phyloP scores from a whole-genome alignment of 345 rosid genomes.

The Euphorbia tirucalli region DNA sequence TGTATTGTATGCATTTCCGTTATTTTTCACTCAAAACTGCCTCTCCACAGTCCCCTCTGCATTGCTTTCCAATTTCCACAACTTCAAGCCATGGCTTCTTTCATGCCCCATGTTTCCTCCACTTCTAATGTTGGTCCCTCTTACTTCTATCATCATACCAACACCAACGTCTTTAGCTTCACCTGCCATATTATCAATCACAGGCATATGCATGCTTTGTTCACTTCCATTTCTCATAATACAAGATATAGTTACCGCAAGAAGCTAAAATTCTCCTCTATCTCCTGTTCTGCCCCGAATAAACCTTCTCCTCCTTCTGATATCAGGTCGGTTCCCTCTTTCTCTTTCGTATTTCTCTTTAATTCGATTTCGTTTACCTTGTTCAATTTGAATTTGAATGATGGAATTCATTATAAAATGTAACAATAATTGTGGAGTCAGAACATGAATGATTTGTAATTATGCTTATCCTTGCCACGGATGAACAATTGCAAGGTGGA shows the following conservation, averaged over 20 bases:
- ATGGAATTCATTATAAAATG: too few relatives aligned
- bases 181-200: conserved; percentile 13
- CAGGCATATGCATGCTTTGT: conserved; percentile 3
- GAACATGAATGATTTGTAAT: not conserved
- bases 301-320: conserved; percentile 56
- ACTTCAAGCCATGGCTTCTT: conserved; percentile 30
- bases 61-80: not conserved
- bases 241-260: not conserved
- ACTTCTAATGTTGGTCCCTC: conserved; percentile 19
- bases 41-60: not conserved
- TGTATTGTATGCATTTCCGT: not conserved
- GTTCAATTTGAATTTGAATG: not conserved
- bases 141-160: conserved; percentile 9
- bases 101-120: conserved; percentile 33
- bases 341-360: not conserved
- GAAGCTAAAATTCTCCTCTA: conserved; percentile 16
- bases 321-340: conserved; percentile 45
- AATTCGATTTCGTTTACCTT: not conserved
- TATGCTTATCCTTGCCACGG: not conserved
- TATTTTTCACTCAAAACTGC: not conserved
- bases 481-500: not conserved
- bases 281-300: conserved; percentile 53
- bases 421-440: too few relatives aligned
- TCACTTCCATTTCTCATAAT: conserved; percentile 1
- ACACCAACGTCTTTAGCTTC: conserved; percentile 22